A percentile compares a stretch with the other conserved stretches of the same genome.
phyloP scores from a whole-genome alignment of 2,329 filamentous ascomycete genomes.

The Aspergillus niger region DNA sequence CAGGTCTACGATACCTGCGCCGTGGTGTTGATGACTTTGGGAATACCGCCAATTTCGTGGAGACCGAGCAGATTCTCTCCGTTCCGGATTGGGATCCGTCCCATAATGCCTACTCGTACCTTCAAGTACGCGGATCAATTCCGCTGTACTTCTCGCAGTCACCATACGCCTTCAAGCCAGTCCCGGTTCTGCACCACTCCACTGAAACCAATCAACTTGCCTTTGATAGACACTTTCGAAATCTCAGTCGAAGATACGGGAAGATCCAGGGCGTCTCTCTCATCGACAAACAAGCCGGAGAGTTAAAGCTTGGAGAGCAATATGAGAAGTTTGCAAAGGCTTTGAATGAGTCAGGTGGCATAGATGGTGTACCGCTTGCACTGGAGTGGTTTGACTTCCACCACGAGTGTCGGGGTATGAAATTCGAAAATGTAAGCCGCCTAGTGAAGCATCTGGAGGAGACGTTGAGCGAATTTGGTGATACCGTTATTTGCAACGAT shows the following conservation, averaged over 20 bases:
- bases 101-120: constrained; percentile 73
- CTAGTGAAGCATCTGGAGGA: constrained; percentile 70
- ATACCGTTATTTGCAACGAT: constrained; percentile 61
- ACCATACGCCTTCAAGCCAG: constrained; percentile 88
- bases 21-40: constrained; percentile 90
- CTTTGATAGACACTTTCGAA: constrained; percentile 76
- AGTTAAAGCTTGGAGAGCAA: constrained; percentile 74
- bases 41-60: constrained; percentile 83
- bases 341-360: constrained; percentile 64
- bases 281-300: constrained; percentile 84
- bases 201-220: constrained; percentile 75
- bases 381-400: constrained; percentile 99
- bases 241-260: constrained; percentile 70
- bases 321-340: constrained; percentile 70
- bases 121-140: constrained; percentile 88
- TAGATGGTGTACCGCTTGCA: constrained; percentile 56
- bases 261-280: constrained; percentile 76
- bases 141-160: constrained; percentile 94
- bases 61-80: constrained; percentile 92
- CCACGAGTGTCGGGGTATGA: constrained; percentile 89
- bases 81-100: constrained; percentile 64
- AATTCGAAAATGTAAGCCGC: constrained; percentile 88
- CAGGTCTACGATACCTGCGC: constrained; percentile 85
- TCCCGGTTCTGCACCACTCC: constrained; percentile 80
- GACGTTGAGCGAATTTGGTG: constrained; percentile 70